These are phyloP conservation scores for Cutaneotrichosporon cutaneum DNA, from an alignment of 1,284 basidiomycete genomes.

Conservation along the genomic window DNA sequence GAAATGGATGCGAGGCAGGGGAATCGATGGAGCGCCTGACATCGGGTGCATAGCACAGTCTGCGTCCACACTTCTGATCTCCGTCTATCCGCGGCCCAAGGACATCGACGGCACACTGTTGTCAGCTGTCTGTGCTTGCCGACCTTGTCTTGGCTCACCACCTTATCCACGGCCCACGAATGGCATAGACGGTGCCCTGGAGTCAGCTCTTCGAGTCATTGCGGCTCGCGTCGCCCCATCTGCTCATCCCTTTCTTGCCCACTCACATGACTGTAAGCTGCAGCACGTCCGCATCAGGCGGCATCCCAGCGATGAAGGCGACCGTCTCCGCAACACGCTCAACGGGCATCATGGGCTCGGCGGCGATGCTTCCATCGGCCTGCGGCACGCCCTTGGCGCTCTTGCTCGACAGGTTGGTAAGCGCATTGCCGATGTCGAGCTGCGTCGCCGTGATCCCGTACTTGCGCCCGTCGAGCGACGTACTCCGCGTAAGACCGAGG, in stretches of 20 bases:
- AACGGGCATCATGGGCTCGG: slow-evolving; percentile 58
- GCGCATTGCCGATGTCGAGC: slow-evolving; percentile 76
- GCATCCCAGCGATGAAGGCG: slow-evolving; percentile 68
- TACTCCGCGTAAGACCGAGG: slow-evolving; percentile 69
- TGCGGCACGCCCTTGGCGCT: slow-evolving; percentile 61
- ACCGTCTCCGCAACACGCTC: slow-evolving; percentile 68
- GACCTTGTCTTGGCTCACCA: no score
- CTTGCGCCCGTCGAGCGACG: slow-evolving; percentile 70
- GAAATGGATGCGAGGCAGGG: no score
- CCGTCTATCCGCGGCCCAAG: no score
- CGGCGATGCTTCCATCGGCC: slow-evolving; percentile 62
- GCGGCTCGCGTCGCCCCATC: no score
- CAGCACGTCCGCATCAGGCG: slow-evolving; percentile 67
- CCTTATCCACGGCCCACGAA: slow-evolving; percentile 24
- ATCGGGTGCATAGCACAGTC: no score
- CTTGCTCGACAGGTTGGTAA: slow-evolving; percentile 60
- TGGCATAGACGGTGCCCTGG: slow-evolving; percentile 26
- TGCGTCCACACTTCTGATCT: no score
- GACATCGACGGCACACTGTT: no score
- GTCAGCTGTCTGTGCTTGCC: no score
- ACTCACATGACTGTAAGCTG: slow-evolving; percentile 62
- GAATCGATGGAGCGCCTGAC: no score
- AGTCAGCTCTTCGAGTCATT: slow-evolving; percentile 4
- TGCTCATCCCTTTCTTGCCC: not conserved
- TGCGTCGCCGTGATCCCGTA: slow-evolving; percentile 73